Evolutionary conservation across 2,329 filamentous ascomycete species (phyloP).

Genomic region (Paramyrothecium roridum): DNA sequence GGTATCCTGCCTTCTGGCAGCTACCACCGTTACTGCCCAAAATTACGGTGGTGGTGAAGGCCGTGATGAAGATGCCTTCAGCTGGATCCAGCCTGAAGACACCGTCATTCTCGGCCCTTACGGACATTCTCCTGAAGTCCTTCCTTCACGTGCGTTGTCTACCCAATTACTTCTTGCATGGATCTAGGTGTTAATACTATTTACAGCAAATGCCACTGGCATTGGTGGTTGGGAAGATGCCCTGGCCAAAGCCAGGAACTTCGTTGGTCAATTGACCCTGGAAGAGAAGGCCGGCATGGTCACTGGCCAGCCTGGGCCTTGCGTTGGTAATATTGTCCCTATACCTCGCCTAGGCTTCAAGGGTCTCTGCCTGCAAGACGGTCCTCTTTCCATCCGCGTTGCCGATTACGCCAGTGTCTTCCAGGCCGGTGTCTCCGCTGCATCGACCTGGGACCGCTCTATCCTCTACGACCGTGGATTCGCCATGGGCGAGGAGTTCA

Average conservation of each 20-base stretch:
- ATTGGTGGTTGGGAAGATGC: constrained; percentile 30
- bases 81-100: constrained; percentile 35
- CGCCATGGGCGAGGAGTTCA: constrained; percentile 57
- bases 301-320: constrained; percentile 28
- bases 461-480: constrained; percentile 62
- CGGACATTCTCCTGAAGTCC: constrained; percentile 31
- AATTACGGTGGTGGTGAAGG: constrained; percentile 15
- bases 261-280: constrained; percentile 22
- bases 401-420: constrained; percentile 43
- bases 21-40: constrained; percentile 21
- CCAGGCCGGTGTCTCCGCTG: constrained; percentile 60
- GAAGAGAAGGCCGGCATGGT: constrained; percentile 29
- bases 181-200: constrained; percentile 11
- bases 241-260: constrained; percentile 30
- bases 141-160: constrained; percentile 31
- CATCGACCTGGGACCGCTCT: constrained; percentile 62
- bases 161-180: neutral
- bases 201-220: constrained; percentile 31
- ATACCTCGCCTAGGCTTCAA: constrained; percentile 38
- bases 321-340: constrained; percentile 30
- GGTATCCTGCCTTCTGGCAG: constrained; percentile 27
- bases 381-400: constrained; percentile 25
- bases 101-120: constrained; percentile 37
- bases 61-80: constrained; percentile 26
- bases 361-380: constrained; percentile 37